Base-by-base conservation (phyloP, 345 rosid genomes). In the Euphorbia lathyris region DNA sequence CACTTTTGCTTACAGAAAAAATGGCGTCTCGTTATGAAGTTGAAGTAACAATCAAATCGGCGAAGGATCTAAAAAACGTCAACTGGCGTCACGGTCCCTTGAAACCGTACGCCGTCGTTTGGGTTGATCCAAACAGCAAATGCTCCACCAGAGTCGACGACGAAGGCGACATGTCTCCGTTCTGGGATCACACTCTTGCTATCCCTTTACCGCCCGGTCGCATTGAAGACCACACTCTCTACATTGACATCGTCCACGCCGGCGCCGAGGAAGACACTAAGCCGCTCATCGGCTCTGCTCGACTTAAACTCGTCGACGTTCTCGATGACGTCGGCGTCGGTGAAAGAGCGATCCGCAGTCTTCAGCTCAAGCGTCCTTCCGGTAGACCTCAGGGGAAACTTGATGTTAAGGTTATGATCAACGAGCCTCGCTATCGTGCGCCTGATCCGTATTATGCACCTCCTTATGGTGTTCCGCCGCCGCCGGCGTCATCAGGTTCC, bases 301-400 rank as follows among this genome's bases (percentile, higher is more conserved):
- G 70, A 47, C 84, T 91, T 69, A 82, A 75, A 70, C 87, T 94
- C 67, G 71, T 45, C 13, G 94, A 89, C 9, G 93, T 94, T 59
- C 36, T 86, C 55, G 82, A 88, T 7, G 88, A 87, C 1, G 88
- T 30, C 40, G 94, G 94, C 19, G 22, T 82, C 36, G 89, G 84
- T 1, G 85, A 83, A 53, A 76, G 81, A 0, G 0, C 29, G 34
- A 43, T 7, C 58, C 82, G 81, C 20, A 70, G 70, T 0, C 85
- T 91, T 72, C 72, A 83, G 43, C 87, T 91, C 73, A 89, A 87
- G 81, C 96, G 97, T 27, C 96, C 97, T 4, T 94, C 97, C 0
- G 96, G 97, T 30, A 75, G 98, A 13, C 96, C 98, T 7, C 98
- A 93, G 0, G 97, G 98, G 7, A 89, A 93, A 52, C 26, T 91